Base-by-base conservation (phyloP, 1,284 basidiomycete species). In the Gomphus bonarii region DNA sequence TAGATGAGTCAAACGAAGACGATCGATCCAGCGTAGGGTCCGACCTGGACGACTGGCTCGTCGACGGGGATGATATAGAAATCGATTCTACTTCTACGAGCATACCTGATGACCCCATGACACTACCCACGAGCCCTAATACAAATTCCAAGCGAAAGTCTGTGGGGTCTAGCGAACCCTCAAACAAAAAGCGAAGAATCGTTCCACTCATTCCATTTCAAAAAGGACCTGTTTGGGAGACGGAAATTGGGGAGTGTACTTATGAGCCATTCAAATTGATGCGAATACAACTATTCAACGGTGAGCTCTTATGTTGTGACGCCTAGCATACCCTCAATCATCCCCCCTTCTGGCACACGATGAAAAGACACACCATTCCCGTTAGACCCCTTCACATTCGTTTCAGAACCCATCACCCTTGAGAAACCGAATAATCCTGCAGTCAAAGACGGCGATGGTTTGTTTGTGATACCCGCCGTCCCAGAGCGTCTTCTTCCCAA, bases 161-260 rank as follows among this genome's bases (percentile, higher is more conserved):
- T 55, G 31, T 73, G 9, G 77, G 76, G 22, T 70, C 72, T 36
- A 64, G 59, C 9, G 77, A 78, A 76, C 44, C 86, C 22, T 25
- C 20, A 4, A 56, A 49, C 30, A 54, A 85, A 72, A 85, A 83
- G 70, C 77, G 86, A 64, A 86, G 84, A 66, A 81, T 88, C 25
- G 75, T 85, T 6, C 85, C 86, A 1, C 76, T 93, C 16, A 77
- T 91, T 3, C 83, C 90, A 8, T 85, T 86, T 64, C 72, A 77
- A 11, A 89, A 85, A 68, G 91, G 91, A 1, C 87, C 89, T 28
- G 78, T 75, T 60, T 91, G 82, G 81, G 90, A 93, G 66, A 67
- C 73, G 1, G 67, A 66, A 10, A 72, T 90, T 57, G 84, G 84
- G 1, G 68, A 75, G 20, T 82, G 81, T 66, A 70, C 75, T 50